Evolutionary conservation across 331 rosid species (phyloP).

Genomic region (Malus hybrid): DNA sequence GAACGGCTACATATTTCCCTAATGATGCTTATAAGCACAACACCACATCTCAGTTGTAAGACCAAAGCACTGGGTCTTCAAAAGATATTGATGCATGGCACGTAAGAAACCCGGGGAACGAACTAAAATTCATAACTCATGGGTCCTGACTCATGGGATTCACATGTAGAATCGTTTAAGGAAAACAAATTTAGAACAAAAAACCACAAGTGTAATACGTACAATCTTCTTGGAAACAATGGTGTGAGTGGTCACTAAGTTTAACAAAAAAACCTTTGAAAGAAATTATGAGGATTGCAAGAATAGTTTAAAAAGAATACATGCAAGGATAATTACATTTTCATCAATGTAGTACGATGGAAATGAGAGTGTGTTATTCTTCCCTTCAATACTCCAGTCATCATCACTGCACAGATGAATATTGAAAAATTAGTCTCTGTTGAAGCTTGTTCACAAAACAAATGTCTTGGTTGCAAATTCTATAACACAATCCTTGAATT

Average conservation of each 20-base stretch:
- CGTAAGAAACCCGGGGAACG: too few relatives aligned
- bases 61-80: background rate
- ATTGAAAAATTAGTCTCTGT: constrained; percentile 16
- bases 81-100: too few relatives aligned
- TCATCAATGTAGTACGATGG: constrained; percentile 97
- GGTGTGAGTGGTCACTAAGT: background rate
- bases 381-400: constrained; percentile 86
- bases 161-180: too few relatives aligned
- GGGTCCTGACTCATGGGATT: too few relatives aligned
- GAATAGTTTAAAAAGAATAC: constrained; percentile 10
- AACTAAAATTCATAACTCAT: too few relatives aligned
- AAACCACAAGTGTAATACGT: background rate
- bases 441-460: background rate
- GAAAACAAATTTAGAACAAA: too few relatives aligned
- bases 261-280: background rate
- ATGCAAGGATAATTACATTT: constrained; percentile 59
- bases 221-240: background rate
- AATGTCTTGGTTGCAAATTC: background rate
- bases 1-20: background rate
- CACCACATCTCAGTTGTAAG: background rate
- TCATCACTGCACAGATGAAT: constrained; percentile 68
- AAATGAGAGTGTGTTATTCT: constrained; percentile 67
- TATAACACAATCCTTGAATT: background rate
- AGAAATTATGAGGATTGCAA: background rate
- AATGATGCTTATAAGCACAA: background rate